phyloP scores from a whole-genome alignment of 2,329 filamentous ascomycete species.

The Colletotrichum plurivorum region DNA sequence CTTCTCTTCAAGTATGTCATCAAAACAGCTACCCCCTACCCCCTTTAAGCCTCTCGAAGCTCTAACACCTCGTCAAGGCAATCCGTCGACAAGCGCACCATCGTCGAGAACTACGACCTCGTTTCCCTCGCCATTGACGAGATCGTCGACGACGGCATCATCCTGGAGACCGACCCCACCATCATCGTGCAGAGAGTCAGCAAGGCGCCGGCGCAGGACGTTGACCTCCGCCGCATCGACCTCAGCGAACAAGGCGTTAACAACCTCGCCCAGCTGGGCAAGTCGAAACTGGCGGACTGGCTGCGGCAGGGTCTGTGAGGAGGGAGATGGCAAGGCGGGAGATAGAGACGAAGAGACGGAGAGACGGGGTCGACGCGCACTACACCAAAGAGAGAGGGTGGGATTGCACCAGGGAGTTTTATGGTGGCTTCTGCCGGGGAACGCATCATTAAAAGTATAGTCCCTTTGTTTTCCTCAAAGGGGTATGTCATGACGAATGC shows the following conservation, averaged over 20 bases:
- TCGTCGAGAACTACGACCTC: constrained; percentile 96
- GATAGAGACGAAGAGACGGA: not conserved
- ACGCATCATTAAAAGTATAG: constrained; percentile 42
- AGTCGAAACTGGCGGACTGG: constrained; percentile 91
- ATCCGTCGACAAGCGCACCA: constrained; percentile 96
- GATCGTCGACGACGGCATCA: constrained; percentile 94
- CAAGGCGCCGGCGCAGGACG: constrained; percentile 90
- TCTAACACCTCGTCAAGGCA: constrained; percentile 70
- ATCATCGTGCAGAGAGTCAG: constrained; percentile 94
- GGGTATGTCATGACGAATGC: constrained; percentile 39
- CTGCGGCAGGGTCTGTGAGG: constrained; percentile 84
- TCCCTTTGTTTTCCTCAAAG: constrained; percentile 1
- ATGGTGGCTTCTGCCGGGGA: constrained; percentile 40
- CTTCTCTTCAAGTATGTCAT: constrained; percentile 87
- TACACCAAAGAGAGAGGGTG: constrained; percentile 1
- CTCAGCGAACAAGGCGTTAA: constrained; percentile 95
- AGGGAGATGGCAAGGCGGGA: constrained; percentile 3
- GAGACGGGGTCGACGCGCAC: constrained; percentile 4
- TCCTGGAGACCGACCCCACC: constrained; percentile 96
- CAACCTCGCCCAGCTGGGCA: constrained; percentile 94
- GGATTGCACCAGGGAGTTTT: constrained; percentile 38
- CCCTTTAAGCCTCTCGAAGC: not conserved
- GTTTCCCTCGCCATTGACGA: constrained; percentile 95
- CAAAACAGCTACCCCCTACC: not conserved
- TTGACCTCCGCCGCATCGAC: constrained; percentile 93